Evolutionary conservation across 306 rosid genomes (phyloP).

Genomic region (Prosopis cineraria): DNA sequence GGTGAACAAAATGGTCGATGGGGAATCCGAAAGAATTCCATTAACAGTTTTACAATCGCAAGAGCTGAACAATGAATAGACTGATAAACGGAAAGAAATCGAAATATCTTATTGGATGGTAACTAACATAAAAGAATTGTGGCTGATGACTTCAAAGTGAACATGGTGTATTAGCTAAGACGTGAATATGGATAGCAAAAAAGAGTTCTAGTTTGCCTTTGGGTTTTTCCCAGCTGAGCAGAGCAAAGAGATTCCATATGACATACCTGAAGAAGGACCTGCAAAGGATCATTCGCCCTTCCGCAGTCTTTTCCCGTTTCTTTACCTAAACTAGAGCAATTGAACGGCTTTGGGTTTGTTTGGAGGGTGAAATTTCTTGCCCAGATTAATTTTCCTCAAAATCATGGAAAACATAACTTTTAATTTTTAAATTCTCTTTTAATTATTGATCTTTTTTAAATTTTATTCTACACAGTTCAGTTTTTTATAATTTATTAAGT

Average conservation of each 20-base stretch:
- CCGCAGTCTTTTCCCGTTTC: neutral
- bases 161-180: neutral
- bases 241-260: neutral
- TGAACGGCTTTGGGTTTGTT: neutral
- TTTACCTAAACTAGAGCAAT: neutral
- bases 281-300: conserved; percentile 37
- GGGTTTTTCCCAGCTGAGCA: neutral
- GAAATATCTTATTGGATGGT: neutral
- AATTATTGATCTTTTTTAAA: too few species aligned
- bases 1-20: neutral
- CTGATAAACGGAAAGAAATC: neutral
- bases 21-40: neutral
- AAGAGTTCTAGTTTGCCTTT: neutral
- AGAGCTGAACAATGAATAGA: neutral
- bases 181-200: neutral
- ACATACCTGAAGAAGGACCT: conserved; percentile 35
- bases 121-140: neutral
- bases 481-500: too few species aligned
- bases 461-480: too few species aligned
- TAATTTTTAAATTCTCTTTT: too few species aligned
- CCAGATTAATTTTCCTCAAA: too few species aligned
- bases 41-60: neutral
- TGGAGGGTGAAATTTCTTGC: too few species aligned
- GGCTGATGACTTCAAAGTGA: neutral
- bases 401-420: too few species aligned